Conservation (phyloP, 371 early-diverging fungal species). For the Saksenaea vasiformis region DNA sequence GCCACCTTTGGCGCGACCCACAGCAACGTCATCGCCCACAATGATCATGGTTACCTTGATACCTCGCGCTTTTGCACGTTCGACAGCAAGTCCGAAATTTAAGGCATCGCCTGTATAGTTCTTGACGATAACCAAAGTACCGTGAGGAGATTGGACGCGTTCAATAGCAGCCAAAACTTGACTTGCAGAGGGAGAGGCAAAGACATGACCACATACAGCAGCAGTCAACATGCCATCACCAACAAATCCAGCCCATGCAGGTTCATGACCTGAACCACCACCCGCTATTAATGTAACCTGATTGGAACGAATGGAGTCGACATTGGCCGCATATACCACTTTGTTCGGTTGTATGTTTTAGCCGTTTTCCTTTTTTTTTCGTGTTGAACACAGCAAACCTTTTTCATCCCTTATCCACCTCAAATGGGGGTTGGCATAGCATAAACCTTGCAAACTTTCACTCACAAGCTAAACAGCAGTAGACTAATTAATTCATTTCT, state of each 20-base stretch:
- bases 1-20: constrained; percentile 60
- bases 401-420: constrained; percentile 33
- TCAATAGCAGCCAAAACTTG: constrained; percentile 75
- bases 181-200: constrained; percentile 79
- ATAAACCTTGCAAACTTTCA: constrained; percentile 42
- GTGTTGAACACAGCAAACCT: constrained; percentile 13
- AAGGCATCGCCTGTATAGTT: constrained; percentile 86
- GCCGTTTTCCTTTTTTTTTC: not conserved
- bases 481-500: not conserved
- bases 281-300: constrained; percentile 82
- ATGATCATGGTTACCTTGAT: constrained; percentile 70
- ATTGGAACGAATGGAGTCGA: constrained; percentile 48
- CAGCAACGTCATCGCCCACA: constrained; percentile 82
- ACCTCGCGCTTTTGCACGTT: constrained; percentile 71
- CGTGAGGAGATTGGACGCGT: constrained; percentile 61
- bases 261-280: constrained; percentile 88
- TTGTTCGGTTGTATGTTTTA: not conserved
- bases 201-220: constrained; percentile 82
- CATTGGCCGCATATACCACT: constrained; percentile 59
- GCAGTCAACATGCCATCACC: constrained; percentile 75
- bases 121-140: constrained; percentile 78
- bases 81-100: constrained; percentile 81
- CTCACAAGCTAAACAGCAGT: constrained; percentile 30
- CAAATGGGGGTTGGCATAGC: constrained; percentile 43
- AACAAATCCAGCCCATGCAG: constrained; percentile 77